A percentile compares a stretch with the other conserved stretches of the same genome.
Conservation (phyloP, 768 basidiomycete genomes). For the Tephrocybe sp. region DNA sequence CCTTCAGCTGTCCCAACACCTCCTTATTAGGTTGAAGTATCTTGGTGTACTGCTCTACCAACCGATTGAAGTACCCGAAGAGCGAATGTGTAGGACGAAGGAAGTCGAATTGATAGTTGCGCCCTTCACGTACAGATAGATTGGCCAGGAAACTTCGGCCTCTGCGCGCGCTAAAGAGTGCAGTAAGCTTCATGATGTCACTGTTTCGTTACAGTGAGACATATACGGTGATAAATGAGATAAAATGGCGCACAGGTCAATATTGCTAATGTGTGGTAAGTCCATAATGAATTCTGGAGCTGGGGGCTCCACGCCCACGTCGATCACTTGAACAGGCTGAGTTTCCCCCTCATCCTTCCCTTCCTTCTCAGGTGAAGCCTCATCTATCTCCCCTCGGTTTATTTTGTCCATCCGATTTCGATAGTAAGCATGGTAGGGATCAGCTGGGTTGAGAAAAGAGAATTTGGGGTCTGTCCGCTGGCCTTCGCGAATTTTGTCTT, state of each 20-base stretch:
- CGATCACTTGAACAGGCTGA: conserved; percentile 46
- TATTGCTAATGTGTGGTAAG: conserved; percentile 81
- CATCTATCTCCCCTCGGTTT: conserved; percentile 74
- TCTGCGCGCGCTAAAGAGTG: conserved; percentile 90
- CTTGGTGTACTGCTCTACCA: conserved; percentile 95
- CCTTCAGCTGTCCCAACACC: conserved; percentile 66
- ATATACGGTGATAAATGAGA: conserved; percentile 1
- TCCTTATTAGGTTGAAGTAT: conserved; percentile 84
- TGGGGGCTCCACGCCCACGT: conserved; percentile 76
- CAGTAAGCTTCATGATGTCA: conserved; percentile 95
- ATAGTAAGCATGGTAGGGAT: conserved; percentile 99
- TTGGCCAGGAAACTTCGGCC: conserved; percentile 84
- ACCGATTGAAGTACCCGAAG: conserved; percentile 94
- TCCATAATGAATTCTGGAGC: conserved; percentile 81
- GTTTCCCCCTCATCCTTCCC: conserved; percentile 35
- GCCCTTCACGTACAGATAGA: conserved; percentile 85
- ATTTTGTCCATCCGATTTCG: conserved; percentile 87
- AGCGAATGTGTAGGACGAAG: conserved; percentile 94
- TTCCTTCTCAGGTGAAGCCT: conserved; percentile 46
- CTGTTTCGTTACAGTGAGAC: conserved; percentile 37
- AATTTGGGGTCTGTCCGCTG: conserved; percentile 97
- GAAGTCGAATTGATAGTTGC: conserved; percentile 98
- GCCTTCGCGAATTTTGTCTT: conserved; percentile 96
- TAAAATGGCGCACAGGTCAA: conserved; percentile 77
- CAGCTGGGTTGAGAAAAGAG: conserved; percentile 94